Conservation (phyloP, 2,329 filamentous ascomycete genomes). For the Pestalotiopsis fici region DNA sequence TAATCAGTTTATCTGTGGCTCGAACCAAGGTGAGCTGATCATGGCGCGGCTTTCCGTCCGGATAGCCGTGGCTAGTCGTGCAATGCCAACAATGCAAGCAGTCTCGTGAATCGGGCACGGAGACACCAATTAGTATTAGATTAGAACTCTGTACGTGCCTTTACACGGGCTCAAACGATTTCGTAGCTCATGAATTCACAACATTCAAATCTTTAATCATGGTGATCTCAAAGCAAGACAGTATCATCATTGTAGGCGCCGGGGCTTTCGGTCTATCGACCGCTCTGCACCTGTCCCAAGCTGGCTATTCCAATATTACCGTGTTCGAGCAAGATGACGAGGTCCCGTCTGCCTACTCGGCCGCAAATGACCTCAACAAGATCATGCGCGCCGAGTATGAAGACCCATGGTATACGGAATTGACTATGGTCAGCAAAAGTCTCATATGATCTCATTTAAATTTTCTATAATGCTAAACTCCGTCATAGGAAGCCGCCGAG, state of each 20-base stretch:
- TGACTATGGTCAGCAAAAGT: not conserved
- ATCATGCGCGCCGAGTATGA: slow-evolving; percentile 5
- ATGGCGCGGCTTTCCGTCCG: not conserved
- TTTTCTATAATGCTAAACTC: not conserved
- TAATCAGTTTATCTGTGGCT: not conserved
- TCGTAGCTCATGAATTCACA: not conserved
- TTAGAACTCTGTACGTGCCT: not conserved
- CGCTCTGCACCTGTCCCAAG: not conserved
- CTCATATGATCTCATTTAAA: not conserved
- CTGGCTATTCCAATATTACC: slow-evolving; percentile 1
- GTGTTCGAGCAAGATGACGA: slow-evolving; percentile 5
- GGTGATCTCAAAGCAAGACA: not conserved
- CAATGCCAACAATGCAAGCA: not conserved
- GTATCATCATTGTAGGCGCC: slow-evolving; percentile 5
- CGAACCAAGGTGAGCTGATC: not conserved
- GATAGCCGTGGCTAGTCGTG: not conserved
- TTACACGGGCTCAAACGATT: not conserved
- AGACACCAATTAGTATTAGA: not conserved
- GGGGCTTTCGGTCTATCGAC: slow-evolving; percentile 1
- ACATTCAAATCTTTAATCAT: not conserved
- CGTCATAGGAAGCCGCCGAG: not conserved
- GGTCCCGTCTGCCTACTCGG: not conserved
- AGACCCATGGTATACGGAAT: not conserved
- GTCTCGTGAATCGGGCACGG: not conserved
- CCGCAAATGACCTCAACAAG: slow-evolving; percentile 1